Conservation (phyloP, 1,139 yeast genomes). For the Pichia sp. region DNA sequence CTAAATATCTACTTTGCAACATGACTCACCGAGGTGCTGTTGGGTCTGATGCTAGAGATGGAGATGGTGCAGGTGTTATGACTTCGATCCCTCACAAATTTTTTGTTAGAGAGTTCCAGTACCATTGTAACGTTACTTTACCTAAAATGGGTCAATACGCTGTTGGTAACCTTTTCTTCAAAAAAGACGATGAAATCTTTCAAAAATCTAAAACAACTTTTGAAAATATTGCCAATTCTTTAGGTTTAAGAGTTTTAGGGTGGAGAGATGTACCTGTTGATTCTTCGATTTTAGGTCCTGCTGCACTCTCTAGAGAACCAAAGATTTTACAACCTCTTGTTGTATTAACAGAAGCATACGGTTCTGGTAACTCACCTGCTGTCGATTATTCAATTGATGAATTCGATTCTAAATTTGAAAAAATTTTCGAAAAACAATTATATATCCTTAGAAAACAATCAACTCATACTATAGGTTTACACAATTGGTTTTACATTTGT, state of each 20-base stretch:
- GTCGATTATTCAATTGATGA: slow-evolving; percentile 40
- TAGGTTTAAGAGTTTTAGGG: slow-evolving; percentile 78
- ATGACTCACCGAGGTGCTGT: slow-evolving; percentile 99
- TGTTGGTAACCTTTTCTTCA: slow-evolving; percentile 88
- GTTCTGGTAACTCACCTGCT: slow-evolving; percentile 30
- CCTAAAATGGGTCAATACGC: slow-evolving; percentile 88
- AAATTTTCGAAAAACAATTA: slow-evolving; percentile 72
- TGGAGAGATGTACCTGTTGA: slow-evolving; percentile 98
- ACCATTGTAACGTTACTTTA: slow-evolving; percentile 49
- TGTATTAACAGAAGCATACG: slow-evolving; percentile 55
- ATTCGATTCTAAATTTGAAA: slow-evolving; percentile 51
- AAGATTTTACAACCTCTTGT: slow-evolving; percentile 82
- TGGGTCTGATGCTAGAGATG: slow-evolving; percentile 89
- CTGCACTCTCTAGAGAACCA: slow-evolving; percentile 91
- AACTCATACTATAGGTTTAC: slow-evolving; percentile 84
- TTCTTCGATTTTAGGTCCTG: slow-evolving; percentile 88
- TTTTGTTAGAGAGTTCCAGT: slow-evolving; percentile 67
- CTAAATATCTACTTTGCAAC: slow-evolving; percentile 78
- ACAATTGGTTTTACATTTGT: slow-evolving; percentile 96
- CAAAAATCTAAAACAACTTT: slow-evolving; percentile 67
- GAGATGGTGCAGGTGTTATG: slow-evolving; percentile 98
- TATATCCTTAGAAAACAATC: slow-evolving; percentile 85
- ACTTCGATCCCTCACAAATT: slow-evolving; percentile 87
- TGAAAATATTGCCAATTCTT: slow-evolving; percentile 67
- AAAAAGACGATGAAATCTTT: slow-evolving; percentile 57